Evolutionary conservation across 805 yeast species (phyloP).

Genomic region (Pichia insulana): DNA sequence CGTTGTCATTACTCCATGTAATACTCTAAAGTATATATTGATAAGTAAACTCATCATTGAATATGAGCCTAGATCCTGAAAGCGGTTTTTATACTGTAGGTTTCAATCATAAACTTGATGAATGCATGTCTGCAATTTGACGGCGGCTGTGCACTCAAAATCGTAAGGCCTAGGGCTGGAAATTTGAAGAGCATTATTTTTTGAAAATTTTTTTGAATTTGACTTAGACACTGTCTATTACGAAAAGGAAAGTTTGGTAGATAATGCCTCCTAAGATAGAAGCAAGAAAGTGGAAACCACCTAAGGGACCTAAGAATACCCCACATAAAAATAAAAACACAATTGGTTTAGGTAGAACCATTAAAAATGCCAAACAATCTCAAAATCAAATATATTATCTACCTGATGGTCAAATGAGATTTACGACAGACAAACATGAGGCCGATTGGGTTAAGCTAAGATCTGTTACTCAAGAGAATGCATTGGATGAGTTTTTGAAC

Average conservation of each 20-base stretch:
- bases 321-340: constrained; percentile 75
- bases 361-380: constrained; percentile 61
- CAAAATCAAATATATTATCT: constrained; percentile 63
- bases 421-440: constrained; percentile 77
- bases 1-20: no score
- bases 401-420: constrained; percentile 85
- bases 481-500: constrained; percentile 87
- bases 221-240: no score
- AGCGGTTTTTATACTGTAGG: no score
- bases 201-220: background rate
- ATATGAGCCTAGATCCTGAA: no score
- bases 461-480: constrained; percentile 90
- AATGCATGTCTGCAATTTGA: no score
- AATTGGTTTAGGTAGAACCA: constrained; percentile 79
- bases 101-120: no score
- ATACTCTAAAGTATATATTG: no score
- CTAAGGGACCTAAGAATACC: constrained; percentile 88
- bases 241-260: no score
- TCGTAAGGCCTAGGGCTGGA: no score
- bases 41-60: no score
- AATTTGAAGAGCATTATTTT: background rate
- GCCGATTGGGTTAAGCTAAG: constrained; percentile 85
- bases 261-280: constrained; percentile 20
- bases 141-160: no score
- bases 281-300: constrained; percentile 74